Evolutionary conservation across 371 early-diverging fungal genomes (phyloP), one percentile per base, ranked within the genome.

Genomic region (Mucor circinelloides): DNA sequence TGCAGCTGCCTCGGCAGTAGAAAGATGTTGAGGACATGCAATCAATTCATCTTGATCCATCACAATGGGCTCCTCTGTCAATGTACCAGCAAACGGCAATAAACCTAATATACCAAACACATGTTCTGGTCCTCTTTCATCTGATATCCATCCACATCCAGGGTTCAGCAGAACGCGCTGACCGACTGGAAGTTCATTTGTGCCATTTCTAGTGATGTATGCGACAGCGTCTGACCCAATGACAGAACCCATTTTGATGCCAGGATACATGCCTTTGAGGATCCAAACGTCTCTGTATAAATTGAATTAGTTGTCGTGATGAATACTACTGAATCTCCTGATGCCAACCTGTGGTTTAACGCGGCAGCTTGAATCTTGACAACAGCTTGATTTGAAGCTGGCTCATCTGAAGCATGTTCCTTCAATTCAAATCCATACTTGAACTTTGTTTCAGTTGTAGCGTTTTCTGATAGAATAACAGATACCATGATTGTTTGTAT

Each of bases 221-320:
- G 87, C 91, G 15, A 86, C 85, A 36, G 84, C 88, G 76, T 90
- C 91, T 52, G 86, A 72, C 4, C 89, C 90, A 12, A 88, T 68
- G 60, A 86, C 71, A 9, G 89, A 87, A 27, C 77, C 84, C 60
- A 73, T 66, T n/a, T 62, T 57, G 50, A 87, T 79, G n/a, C 71
- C 77, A 7, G 75, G 76, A 65, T 80, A 83, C 27, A 70, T 62
- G 10, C 85, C 88, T 60, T 87, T 83, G 25, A 89, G 82, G 70
- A 89, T 89, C 82, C 85, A 90, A 19, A 87, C 77, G 57, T 90
- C 90, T 30, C 76, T 76, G 23, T 48, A 34, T 25, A 60, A 32
- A 63, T 44, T 28, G 15, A 21, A 21, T 65, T 23, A 52, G 21
- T 21, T 6, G n/a, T 6, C 3, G 17, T 4, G 8, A 56, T 60